Conservation (phyloP, 2,329 filamentous ascomycete species). For the Cryphonectria parasitica region DNA sequence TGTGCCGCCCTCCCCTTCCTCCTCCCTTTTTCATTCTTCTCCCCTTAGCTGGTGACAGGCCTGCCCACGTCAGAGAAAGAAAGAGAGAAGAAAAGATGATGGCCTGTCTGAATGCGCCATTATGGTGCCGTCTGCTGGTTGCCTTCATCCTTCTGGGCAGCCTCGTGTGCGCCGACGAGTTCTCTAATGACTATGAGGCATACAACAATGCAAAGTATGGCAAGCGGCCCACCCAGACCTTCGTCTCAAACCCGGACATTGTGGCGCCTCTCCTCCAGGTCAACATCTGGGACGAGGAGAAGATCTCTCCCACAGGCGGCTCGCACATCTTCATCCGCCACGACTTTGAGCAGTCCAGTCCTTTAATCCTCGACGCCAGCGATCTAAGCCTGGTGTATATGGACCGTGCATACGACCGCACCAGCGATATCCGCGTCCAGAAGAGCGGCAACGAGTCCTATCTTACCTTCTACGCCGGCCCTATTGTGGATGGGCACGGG, state of each 20-base stretch:
- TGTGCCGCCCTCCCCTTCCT: neutral
- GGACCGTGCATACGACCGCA: constrained; percentile 38
- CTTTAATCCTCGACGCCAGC: constrained; percentile 41
- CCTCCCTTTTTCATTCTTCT: too few species aligned
- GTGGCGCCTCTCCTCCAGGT: constrained; percentile 42
- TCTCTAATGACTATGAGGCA: constrained; percentile 33
- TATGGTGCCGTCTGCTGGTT: neutral
- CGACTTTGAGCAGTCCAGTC: constrained; percentile 35
- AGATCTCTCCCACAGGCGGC: constrained; percentile 36
- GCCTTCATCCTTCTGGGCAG: neutral
- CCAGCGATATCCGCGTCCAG: constrained; percentile 37
- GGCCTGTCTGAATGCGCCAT: neutral
- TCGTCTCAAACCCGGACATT: constrained; percentile 38
- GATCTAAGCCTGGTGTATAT: constrained; percentile 45
- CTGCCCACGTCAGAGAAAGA: neutral
- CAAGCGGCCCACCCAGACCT: constrained; percentile 40
- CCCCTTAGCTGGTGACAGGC: neutral
- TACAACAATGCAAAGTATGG: constrained; percentile 37
- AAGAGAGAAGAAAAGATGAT: neutral
- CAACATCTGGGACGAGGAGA: constrained; percentile 36
- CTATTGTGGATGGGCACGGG: constrained; percentile 26
- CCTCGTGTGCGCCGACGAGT: constrained; percentile 10
- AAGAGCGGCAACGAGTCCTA: constrained; percentile 26
- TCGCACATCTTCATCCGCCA: constrained; percentile 41
- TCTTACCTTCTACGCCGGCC: constrained; percentile 33